Evolutionary conservation across 2,329 filamentous ascomycete genomes (phyloP).

Genomic region (Sphaceloma murrayae): DNA sequence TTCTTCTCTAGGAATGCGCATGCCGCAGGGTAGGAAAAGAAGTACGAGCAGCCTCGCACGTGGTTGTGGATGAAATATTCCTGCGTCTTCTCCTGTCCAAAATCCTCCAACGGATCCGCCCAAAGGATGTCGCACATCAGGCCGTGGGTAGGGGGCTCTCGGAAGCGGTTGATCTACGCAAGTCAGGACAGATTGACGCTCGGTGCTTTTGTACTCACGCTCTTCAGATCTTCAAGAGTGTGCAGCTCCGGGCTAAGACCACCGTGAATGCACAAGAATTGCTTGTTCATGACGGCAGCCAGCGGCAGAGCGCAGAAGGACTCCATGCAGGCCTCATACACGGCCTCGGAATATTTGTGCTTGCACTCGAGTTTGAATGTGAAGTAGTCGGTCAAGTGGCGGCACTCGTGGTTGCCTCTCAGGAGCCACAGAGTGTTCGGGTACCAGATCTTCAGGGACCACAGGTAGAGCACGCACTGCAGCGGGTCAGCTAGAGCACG

Average conservation of each 20-base stretch:
- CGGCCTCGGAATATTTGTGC: conserved; percentile 94
- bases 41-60: conserved; percentile 96
- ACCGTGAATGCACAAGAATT: conserved; percentile 97
- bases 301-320: conserved; percentile 91
- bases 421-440: conserved; percentile 95
- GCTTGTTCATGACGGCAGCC: conserved; percentile 99
- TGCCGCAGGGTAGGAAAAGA: conserved; percentile 95
- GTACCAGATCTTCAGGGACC: conserved; percentile 98
- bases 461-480: conserved; percentile 88
- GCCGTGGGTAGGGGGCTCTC: conserved; percentile 92
- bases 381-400: conserved; percentile 98
- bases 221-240: conserved; percentile 87
- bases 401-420: conserved; percentile 95
- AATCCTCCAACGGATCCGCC: conserved; percentile 96
- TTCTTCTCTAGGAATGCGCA: conserved; percentile 99
- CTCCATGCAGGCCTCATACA: conserved; percentile 98
- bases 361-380: conserved; percentile 99
- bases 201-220: conserved; percentile 44
- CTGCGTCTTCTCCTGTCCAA: conserved; percentile 95
- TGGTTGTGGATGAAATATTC: conserved; percentile 98
- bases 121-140: conserved; percentile 99
- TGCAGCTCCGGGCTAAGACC: conserved; percentile 92
- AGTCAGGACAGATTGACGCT: conserved; percentile 14
- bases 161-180: conserved; percentile 82
- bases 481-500: conserved; percentile 32